Conservation (phyloP, 225 moss, liverwort and hornwort genomes). For the Anthoceros angustus region DNA sequence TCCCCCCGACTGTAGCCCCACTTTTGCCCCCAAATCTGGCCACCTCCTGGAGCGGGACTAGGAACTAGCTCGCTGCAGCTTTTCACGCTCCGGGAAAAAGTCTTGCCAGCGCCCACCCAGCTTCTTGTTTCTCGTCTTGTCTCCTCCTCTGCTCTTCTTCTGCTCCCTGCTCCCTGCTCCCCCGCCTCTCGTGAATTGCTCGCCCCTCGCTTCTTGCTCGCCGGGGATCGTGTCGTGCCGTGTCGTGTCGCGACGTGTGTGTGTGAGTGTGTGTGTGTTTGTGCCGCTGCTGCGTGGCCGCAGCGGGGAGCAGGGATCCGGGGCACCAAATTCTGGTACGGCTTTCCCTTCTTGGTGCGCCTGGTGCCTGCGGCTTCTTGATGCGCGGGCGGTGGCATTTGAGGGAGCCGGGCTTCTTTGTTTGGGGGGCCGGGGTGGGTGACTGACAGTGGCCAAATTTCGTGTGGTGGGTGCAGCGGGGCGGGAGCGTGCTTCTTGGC, state of each 20-base stretch:
- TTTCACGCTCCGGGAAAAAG: background rate
- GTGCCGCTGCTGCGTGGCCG: background rate
- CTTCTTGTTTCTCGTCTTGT: background rate
- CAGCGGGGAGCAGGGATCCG: background rate
- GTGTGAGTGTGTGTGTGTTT: no score
- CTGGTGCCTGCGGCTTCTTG: background rate
- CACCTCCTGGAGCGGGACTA: no score
- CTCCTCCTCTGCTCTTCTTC: background rate
- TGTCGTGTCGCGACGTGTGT: no score
- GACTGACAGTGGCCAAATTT: background rate
- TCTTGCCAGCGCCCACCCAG: background rate
- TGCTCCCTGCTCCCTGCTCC: background rate
- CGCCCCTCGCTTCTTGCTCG: background rate
- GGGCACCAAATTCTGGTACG: background rate
- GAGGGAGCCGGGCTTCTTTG: background rate
- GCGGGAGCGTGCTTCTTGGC: background rate
- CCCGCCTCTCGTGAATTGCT: background rate
- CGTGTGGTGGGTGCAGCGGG: background rate
- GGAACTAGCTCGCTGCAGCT: no score
- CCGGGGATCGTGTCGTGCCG: background rate
- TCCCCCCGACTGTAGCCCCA: background rate
- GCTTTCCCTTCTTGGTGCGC: background rate
- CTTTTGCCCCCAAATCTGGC: background rate
- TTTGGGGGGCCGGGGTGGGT: background rate
- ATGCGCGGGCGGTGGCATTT: background rate